A percentile compares a stretch with the other conserved stretches of the same genome.
phyloP scores from a whole-genome alignment of 805 yeast genomes.

The Candida jianshihensis region DNA sequence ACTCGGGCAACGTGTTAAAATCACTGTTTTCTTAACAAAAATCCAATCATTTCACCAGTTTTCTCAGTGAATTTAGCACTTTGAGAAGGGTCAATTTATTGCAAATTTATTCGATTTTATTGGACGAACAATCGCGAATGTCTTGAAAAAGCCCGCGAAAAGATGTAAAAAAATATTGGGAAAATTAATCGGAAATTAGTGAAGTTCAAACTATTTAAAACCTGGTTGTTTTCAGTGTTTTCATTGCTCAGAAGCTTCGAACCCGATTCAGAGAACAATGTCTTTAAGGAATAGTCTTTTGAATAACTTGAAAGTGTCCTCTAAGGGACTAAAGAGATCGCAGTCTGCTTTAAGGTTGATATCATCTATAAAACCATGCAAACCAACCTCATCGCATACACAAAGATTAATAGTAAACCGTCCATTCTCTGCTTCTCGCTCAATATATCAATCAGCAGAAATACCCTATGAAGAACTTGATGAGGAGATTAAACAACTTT shows the following conservation, averaged over 20 bases:
- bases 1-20: background rate
- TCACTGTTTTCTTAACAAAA: background rate
- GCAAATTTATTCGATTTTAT: background rate
- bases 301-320: slow-evolving; percentile 7
- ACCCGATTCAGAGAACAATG: slow-evolving; percentile 2
- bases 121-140: no score
- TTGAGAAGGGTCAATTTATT: no score
- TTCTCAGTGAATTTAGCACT: no score
- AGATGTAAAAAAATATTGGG: no score
- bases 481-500: slow-evolving; percentile 38
- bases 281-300: slow-evolving; percentile 3
- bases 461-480: slow-evolving; percentile 23
- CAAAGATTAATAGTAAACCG: no score
- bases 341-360: no score
- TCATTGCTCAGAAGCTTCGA: background rate
- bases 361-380: no score
- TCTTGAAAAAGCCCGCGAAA: no score
- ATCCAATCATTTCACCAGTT: background rate
- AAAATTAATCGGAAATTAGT: background rate
- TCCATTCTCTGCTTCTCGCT: background rate
- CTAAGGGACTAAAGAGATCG: no score
- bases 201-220: background rate
- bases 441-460: slow-evolving; percentile 16
- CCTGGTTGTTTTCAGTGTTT: background rate
- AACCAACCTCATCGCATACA: no score